phyloP scores from a whole-genome alignment of 192 early-diverging fungal species.

The Coemansia erecta region DNA sequence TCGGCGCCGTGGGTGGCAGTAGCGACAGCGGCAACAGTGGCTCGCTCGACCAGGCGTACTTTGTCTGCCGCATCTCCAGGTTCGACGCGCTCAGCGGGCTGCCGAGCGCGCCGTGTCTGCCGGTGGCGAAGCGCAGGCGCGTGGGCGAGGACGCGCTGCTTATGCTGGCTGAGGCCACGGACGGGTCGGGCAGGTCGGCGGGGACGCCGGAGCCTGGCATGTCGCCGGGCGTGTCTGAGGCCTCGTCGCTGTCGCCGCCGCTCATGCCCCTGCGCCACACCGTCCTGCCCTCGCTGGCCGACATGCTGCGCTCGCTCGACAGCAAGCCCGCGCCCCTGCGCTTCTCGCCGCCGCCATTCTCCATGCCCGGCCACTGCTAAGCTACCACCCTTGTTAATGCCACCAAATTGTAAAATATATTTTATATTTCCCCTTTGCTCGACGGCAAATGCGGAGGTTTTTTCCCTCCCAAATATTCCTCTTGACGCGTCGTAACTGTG shows the following conservation, averaged over 20 bases:
- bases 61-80: constrained; percentile 36
- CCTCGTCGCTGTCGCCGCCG: constrained; percentile 18
- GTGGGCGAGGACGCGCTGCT: constrained; percentile 17
- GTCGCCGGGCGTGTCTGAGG: constrained; percentile 15
- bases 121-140: background rate
- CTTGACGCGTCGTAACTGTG: too few relatives aligned
- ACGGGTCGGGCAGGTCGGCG: background rate
- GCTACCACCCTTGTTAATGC: too few relatives aligned
- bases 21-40: constrained; percentile 1
- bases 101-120: constrained; percentile 6
- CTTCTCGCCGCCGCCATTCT: background rate
- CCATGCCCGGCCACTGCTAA: too few relatives aligned
- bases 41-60: constrained; percentile 25
- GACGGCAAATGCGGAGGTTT: too few relatives aligned
- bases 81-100: constrained; percentile 27
- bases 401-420: too few relatives aligned
- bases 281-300: constrained; percentile 32
- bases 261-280: constrained; percentile 17
- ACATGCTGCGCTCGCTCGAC: constrained; percentile 30
- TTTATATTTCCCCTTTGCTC: too few relatives aligned
- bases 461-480: too few relatives aligned
- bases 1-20: constrained; percentile 9
- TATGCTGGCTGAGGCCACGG: constrained; percentile 36
- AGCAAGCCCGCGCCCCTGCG: background rate
- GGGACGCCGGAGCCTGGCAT: background rate